phyloP scores from a whole-genome alignment of 257 asterid species.

The Rubia yunnanensis region DNA sequence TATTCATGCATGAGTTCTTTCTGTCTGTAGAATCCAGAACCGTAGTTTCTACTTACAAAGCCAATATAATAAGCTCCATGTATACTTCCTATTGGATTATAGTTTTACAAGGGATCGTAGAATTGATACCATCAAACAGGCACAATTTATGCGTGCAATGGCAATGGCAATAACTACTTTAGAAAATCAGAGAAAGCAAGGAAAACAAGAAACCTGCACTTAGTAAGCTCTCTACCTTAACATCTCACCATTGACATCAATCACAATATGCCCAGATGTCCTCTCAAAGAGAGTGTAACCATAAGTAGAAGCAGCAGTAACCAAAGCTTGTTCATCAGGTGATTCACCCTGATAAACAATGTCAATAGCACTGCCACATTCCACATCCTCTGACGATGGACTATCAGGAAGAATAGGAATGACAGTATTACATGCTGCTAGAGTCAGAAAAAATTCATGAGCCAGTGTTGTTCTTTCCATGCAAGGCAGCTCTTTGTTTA shows the following conservation, averaged over 20 bases:
- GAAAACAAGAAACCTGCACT: constrained; percentile 12
- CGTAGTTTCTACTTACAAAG: background rate
- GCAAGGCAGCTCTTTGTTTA: constrained; percentile 50
- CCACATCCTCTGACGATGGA: constrained; percentile 29
- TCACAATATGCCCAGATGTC: constrained; percentile 85
- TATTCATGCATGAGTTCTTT: background rate
- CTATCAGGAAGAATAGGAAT: constrained; percentile 64
- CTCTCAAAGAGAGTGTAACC: constrained; percentile 91
- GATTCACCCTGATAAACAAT: constrained; percentile 96
- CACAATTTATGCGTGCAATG: too few species aligned
- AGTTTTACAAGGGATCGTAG: too few species aligned
- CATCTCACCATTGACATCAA: constrained; percentile 92
- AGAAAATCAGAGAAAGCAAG: background rate
- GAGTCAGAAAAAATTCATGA: constrained; percentile 78
- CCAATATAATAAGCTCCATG: background rate
- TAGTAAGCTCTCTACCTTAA: constrained; percentile 60
- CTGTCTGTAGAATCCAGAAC: background rate
- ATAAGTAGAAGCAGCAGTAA: constrained; percentile 90
- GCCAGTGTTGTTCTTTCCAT: constrained; percentile 71
- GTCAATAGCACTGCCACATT: constrained; percentile 27
- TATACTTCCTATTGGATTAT: too few species aligned
- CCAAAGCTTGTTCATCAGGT: constrained; percentile 97
- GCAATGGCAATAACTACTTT: too few species aligned
- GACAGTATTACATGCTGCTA: constrained; percentile 95
- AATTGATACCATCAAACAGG: too few species aligned